Base-by-base conservation (phyloP, 495 filamentous ascomycete genomes). In the Neurospora pannonica region DNA sequence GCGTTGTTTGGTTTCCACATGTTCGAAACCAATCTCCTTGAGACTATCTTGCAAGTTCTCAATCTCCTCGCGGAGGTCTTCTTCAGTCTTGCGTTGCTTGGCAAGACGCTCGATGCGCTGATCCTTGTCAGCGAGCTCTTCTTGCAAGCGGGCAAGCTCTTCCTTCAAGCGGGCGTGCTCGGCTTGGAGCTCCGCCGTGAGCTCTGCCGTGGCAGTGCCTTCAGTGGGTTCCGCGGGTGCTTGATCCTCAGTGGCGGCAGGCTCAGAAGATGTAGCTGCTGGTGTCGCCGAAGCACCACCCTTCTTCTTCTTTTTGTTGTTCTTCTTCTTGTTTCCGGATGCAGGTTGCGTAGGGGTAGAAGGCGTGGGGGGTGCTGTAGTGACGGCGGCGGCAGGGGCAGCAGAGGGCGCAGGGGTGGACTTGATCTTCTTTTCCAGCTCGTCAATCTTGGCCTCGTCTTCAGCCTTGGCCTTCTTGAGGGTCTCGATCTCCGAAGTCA, bases 291-390 rank as follows among this genome's bases (percentile, higher is more conserved):
- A 70, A 67, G 81, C 85, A 71, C 88, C 90, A 19, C 86, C 89
- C 46, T 89, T 90, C 86, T 94, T 97, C 87, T 96, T 97, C 86
- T 95, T 97, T 81, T 95, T 96, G 71, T 90, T 93, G 70, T 92
- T 96, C 79, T 93, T 97, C 85, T 94, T 96, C 81, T 91, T 94
- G 24, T 82, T 81, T 6, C 79, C 82, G n/a, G 77, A 76, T 0
- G 79, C 31, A 13, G 78, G 62, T 34, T 73, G 71, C 21, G 79
- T 67, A 31, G 77, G 24, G 62, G 13, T 78, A 73, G 37, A 76
- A 34, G 34, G 71, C 54, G 1, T 36, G 76, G 74, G 36, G 72
- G 73, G 43, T 36, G 73, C 24, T 73, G 43, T 13, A 75, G 67
- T 15, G 48, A 38, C 54, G 5, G 73, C 21, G 38, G 78, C 54